Percentiles rank a stretch among this genome's conserved stretches.
Conservation (phyloP, 2,329 filamentous ascomycete genomes). For the Penicillium sp. region DNA sequence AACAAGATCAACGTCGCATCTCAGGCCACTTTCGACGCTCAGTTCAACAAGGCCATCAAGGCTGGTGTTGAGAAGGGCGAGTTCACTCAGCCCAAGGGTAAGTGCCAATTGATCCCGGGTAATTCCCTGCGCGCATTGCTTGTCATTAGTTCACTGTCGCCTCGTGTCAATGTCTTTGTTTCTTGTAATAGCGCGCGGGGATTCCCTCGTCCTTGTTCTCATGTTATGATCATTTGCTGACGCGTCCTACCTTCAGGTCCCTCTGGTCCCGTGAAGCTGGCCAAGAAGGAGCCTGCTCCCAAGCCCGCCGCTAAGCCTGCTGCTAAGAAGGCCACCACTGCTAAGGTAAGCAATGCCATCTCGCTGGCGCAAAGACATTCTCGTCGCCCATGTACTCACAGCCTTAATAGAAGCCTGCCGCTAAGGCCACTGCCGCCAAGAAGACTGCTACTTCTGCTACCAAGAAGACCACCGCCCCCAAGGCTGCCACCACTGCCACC, state of each 20-base stretch:
- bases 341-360: constrained; percentile 27
- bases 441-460: constrained; percentile 37
- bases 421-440: constrained; percentile 35
- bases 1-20: constrained; percentile 66
- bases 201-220: background rate
- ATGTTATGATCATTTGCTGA: constrained; percentile 32
- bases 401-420: constrained; percentile 52
- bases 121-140: constrained; percentile 13
- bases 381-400: constrained; percentile 18
- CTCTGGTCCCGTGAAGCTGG: constrained; percentile 90
- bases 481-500: constrained; percentile 50
- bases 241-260: constrained; percentile 61
- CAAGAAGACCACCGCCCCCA: constrained; percentile 48
- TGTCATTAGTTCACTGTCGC: constrained; percentile 5
- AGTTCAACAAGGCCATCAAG: constrained; percentile 86
- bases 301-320: constrained; percentile 36
- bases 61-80: constrained; percentile 83
- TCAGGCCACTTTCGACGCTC: constrained; percentile 67
- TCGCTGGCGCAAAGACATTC: background rate
- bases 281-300: constrained; percentile 70
- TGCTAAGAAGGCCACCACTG: constrained; percentile 32
- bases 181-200: background rate
- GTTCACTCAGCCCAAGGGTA: constrained; percentile 91
- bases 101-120: constrained; percentile 39
- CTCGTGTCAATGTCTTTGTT: background rate